These are phyloP conservation scores for Fistulifera pelliculosa DNA, from an alignment of 108 stramenopile species.

Conservation along the genomic window DNA sequence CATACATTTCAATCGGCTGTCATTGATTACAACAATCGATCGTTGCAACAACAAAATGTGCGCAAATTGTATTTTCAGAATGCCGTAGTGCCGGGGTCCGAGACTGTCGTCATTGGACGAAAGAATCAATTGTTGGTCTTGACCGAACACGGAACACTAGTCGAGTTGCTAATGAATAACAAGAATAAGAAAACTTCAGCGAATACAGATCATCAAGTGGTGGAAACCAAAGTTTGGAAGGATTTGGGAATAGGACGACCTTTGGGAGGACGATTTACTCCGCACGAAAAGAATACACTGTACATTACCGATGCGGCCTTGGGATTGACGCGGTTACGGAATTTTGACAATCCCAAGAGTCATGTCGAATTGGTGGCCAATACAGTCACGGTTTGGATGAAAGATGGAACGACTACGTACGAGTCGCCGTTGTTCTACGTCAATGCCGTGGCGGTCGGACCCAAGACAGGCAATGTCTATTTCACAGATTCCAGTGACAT, in stretches of 20 bases:
- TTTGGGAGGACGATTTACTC: conserved; percentile 47
- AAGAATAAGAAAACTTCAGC: no score
- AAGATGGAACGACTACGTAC: not conserved
- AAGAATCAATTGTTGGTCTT: no score
- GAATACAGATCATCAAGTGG: conserved; percentile 6
- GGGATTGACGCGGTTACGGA: conserved; percentile 43
- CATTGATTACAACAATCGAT: no score
- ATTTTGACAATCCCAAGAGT: conserved; percentile 17
- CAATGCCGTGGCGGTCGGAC: conserved; percentile 56
- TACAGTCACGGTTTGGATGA: conserved; percentile 31
- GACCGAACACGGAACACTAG: no score
- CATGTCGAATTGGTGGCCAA: conserved; percentile 56
- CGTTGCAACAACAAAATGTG: no score
- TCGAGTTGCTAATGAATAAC: no score
- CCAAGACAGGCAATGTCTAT: conserved; percentile 52
- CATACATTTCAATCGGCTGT: no score
- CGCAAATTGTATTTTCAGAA: no score
- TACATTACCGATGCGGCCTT: conserved; percentile 57
- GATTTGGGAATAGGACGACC: conserved; percentile 50
- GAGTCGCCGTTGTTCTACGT: conserved; percentile 38
- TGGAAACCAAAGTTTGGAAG: conserved; percentile 28
- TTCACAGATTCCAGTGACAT: conserved; percentile 63
- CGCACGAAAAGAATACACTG: conserved; percentile 33
- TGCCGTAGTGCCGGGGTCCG: no score
- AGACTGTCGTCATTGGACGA: no score